Base-by-base conservation (phyloP, 2,329 filamentous ascomycete genomes). In the Plenodomus biglobosus region DNA sequence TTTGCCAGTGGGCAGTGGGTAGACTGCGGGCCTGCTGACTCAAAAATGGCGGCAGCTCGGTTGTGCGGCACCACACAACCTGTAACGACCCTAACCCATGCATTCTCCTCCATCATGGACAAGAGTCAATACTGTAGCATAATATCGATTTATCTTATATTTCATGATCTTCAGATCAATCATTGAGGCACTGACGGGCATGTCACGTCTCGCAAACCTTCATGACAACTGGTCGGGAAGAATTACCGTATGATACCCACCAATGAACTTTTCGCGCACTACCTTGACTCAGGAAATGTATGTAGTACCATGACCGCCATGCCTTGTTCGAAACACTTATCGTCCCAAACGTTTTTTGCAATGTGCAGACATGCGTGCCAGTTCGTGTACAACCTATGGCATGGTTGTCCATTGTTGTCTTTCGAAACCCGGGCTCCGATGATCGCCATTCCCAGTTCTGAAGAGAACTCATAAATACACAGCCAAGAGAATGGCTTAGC, bases 391-490 rank as follows among this genome's bases (percentile, higher is more conserved):
- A 3, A 43, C 27, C 24, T 51, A 24, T 24, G 22, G 10, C 10
- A 10, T 42, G 2, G 3, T 43, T 15, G 42, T 15, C 3, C 15
- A n/a, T n/a, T 13, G 2, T 10, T 5, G 10, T 18, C 19, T 34
- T 20, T 20, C 38, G 20, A 16, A 22, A 1, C 22, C 44, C 17
- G n/a, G 3, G 7, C 3, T 21, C n/a, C 27, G 11, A 19, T 66
- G 55, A 54, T 55, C 56, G 45, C 46, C 48, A 15, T 47, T 4
- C 1, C 21, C 30, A 1, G 61, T 60, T 8, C 50, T 30, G 0
- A 38, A 2, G 52, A 49, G 22, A 69, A 68, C 40, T 66, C 63
- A 44, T 69, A 60, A 1, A 69, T 42, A n/a, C 55, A 59, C 30
- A 61, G 37, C 61, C 61, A 68, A 8, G 56, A 65, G 3, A 57